phyloP scores from a whole-genome alignment of 257 asterid genomes.

The Marsdenia floribunda region DNA sequence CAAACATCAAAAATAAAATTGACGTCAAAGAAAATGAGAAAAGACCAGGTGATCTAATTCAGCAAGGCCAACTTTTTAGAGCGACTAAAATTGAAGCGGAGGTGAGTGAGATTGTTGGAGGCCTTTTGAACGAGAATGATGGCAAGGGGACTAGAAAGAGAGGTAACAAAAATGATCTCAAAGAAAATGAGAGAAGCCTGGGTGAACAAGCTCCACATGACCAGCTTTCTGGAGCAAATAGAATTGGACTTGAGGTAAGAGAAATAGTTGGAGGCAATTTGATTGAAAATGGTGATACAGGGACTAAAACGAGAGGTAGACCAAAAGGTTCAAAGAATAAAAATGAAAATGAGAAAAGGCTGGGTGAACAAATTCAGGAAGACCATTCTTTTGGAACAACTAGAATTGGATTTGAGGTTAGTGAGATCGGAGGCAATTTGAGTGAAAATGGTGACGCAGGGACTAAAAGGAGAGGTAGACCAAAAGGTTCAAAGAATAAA shows the following conservation, averaged over 20 bases:
- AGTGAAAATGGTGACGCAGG: not conserved
- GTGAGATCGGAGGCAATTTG: not conserved
- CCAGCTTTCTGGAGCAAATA: not conserved
- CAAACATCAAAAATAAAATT: not conserved
- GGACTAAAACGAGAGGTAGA: constrained; percentile 2
- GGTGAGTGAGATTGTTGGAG: not conserved
- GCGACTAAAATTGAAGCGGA: not conserved
- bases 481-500: constrained; percentile 30
- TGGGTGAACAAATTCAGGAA: not conserved
- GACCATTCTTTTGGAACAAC: not conserved
- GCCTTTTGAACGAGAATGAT: not conserved
- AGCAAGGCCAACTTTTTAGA: not conserved
- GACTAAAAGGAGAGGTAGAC: constrained; percentile 31
- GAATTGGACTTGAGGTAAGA: not conserved
- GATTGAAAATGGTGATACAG: not conserved
- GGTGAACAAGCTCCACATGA: constrained; percentile 2
- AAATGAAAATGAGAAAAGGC: constrained; percentile 1
- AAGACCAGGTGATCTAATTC: not conserved
- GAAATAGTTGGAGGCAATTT: not conserved
- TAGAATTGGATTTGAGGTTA: not conserved
- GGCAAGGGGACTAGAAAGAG: not conserved
- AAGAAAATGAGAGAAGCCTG: not conserved
- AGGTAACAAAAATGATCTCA: not conserved
- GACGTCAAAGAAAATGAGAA: not conserved
- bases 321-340: constrained; percentile 11